phyloP scores from a whole-genome alignment of 1,284 basidiomycete species.

The Ustilago nuda region DNA sequence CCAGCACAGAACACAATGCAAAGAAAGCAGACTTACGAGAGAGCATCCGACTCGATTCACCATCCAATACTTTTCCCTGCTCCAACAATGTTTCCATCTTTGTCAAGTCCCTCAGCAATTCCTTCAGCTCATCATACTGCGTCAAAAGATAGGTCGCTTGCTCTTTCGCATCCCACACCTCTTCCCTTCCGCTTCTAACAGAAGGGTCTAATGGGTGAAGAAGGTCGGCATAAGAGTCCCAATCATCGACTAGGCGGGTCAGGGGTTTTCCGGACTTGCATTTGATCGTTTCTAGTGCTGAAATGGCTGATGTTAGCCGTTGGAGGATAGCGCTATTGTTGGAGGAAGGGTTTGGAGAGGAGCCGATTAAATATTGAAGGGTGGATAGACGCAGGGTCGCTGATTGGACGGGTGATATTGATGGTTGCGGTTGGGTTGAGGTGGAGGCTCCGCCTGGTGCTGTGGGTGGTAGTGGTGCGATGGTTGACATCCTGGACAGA shows the following conservation, averaged over 20 bases:
- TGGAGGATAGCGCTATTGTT: not conserved
- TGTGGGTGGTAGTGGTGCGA: not conserved
- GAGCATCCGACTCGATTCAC: not conserved
- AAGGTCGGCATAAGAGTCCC: conserved; percentile 11
- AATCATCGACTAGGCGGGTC: conserved; percentile 7
- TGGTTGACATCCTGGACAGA: not conserved
- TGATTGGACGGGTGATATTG: conserved; percentile 5
- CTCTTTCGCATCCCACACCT: conserved; percentile 17
- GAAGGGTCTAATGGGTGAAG: conserved; percentile 9
- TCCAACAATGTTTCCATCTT: conserved; percentile 2
- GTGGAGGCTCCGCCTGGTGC: not conserved
- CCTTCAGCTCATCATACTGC: not conserved
- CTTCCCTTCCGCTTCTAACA: not conserved
- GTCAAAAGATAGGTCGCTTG: conserved; percentile 14
- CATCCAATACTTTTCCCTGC: conserved; percentile 7
- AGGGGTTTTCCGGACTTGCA: conserved; percentile 2
- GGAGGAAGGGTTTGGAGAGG: not conserved
- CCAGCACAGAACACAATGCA: not conserved
- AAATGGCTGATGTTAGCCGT: not conserved
- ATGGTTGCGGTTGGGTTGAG: not conserved
- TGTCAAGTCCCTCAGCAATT: not conserved
- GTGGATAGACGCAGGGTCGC: conserved; percentile 1
- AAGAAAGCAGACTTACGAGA: conserved; percentile 7
- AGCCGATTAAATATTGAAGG: not conserved
- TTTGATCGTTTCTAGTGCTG: not conserved